Evolutionary conservation across 2,329 filamentous ascomycete genomes (phyloP), one percentile per base, ranked within the genome.

Genomic region (Phialophora chinensis): DNA sequence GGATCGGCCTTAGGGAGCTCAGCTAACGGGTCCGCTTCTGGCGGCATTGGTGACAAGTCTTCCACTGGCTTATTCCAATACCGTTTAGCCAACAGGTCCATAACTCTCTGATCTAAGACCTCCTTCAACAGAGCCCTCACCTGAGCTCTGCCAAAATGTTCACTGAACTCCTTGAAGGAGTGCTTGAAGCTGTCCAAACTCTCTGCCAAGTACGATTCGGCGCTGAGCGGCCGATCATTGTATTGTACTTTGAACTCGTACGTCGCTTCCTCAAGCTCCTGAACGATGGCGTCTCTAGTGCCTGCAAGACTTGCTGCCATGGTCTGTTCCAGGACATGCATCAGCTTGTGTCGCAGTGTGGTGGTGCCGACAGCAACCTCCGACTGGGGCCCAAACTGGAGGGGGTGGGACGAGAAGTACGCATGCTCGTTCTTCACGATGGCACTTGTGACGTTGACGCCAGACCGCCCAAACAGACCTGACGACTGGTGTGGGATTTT

Each of bases 231-330:
- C 6, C 95, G 89, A 77, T 99, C 95, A 75, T 99, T 99, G 81
- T 99, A 99, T 78, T 99, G 96, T 4, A 99, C 95, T 78, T 99
- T 99, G 84, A 97, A 99, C 79, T 99, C 94, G 75, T 99, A 99
- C 0, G 92, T 94, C 2, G 95, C 93, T 79, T 99, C 95, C 74
- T 97, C 94, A 0, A 99, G 87, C 77, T 99, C 95, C 76, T 97
- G 92, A 68, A 90, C 90, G 71, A 99, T 97, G 10, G 93, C 92
- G 75, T 97, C 92, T 73, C 91, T 91, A 3, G 95, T 99, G 63
- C 88, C 88, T 73, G 95, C 91, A 62, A 99, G 84, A 74, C 92
- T 97, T 38, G 91, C 88, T 31, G 94, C 94, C 96, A 99, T 99
- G 3, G 93, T 97, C 75, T 97, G 91, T 78, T 99, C 95, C 44